Base-by-base conservation (phyloP, 768 basidiomycete genomes). In the Termitomyces sp. region DNA sequence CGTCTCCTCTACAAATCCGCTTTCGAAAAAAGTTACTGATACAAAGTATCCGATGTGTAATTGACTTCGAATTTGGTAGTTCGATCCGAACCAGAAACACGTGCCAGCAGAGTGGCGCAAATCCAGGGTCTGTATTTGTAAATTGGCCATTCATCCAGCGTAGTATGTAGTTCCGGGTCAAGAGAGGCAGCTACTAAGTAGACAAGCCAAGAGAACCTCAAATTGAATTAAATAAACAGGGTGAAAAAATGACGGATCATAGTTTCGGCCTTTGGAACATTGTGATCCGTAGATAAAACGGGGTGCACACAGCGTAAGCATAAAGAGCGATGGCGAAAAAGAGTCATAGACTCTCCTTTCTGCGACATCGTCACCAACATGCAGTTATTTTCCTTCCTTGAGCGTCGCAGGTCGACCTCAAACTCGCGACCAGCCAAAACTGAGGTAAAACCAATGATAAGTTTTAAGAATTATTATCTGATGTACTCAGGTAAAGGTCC, bases 311-410 rank as follows among this genome's bases (percentile, higher is more conserved):
- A 34, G 22, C n/a, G 12, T n/a, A n/a, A 35, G 22, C 43, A 38
- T 41, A 56, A 56, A 46, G 8, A 11, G n/a, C 7, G 26, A 42
- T 10, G 6, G 12, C 24, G n/a, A 30, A 26, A 26, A 42, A 19
- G 28, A 48, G 28, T 12, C 7, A 15, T 22, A 22, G 19, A 34
- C n/a, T 7, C 21, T 11, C 42, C 37, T 30, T 43, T 37, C 40
- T 45, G n/a, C 26, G 5, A 38, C 30, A n/a, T 12, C n/a, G 12
- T n/a, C 45, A 4, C 26, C 51, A 45, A 15, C 34, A 56, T 58
- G 55, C 60, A 55, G 3, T 24, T 58, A 46, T 50, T 56, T 14
- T 46, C 60, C 21, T 58, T 58, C 22, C 34, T 61, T 54, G 54
- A 56, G 14, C 60, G 60, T 28, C 53, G 51, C 44, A 37, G 44